Conservation (phyloP, 192 early-diverging fungal genomes). For the Coemansia sp. region DNA sequence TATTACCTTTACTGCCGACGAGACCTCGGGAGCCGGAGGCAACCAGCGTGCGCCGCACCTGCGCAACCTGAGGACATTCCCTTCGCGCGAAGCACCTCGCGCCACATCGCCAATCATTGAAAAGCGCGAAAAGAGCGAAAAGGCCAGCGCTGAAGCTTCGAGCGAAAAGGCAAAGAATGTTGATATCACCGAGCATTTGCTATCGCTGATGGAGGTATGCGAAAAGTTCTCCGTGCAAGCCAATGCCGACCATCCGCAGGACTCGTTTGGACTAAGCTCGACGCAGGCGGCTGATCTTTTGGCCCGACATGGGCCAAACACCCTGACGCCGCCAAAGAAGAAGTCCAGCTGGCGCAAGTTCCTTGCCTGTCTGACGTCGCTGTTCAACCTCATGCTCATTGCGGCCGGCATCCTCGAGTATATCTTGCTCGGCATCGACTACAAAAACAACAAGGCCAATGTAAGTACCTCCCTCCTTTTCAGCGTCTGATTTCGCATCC, state of each 20-base stretch:
- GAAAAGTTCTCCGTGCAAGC: constrained; percentile 53
- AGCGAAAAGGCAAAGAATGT: constrained; percentile 33
- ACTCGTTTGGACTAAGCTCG: constrained; percentile 67
- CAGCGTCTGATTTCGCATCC: neutral
- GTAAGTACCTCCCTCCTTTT: constrained; percentile 30
- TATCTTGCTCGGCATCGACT: constrained; percentile 78
- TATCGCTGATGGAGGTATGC: constrained; percentile 57
- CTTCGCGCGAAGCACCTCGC: constrained; percentile 12
- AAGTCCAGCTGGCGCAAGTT: constrained; percentile 73
- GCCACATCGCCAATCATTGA: neutral
- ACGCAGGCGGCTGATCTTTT: constrained; percentile 67
- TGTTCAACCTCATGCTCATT: constrained; percentile 91
- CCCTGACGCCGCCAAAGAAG: constrained; percentile 84
- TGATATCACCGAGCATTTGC: constrained; percentile 61
- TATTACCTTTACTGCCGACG: constrained; percentile 22
- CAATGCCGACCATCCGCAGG: constrained; percentile 60
- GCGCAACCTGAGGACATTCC: constrained; percentile 6
- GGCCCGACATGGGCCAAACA: constrained; percentile 74
- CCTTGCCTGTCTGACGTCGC: constrained; percentile 65
- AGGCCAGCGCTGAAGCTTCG: neutral
- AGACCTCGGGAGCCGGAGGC: constrained; percentile 1
- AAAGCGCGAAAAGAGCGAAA: constrained; percentile 11
- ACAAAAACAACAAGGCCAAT: constrained; percentile 68
- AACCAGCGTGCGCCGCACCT: constrained; percentile 5
- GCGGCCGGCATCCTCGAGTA: constrained; percentile 79